These are phyloP conservation scores for Metschnikowia picachoensis DNA, from an alignment of 805 yeast species.

Conservation along the genomic window DNA sequence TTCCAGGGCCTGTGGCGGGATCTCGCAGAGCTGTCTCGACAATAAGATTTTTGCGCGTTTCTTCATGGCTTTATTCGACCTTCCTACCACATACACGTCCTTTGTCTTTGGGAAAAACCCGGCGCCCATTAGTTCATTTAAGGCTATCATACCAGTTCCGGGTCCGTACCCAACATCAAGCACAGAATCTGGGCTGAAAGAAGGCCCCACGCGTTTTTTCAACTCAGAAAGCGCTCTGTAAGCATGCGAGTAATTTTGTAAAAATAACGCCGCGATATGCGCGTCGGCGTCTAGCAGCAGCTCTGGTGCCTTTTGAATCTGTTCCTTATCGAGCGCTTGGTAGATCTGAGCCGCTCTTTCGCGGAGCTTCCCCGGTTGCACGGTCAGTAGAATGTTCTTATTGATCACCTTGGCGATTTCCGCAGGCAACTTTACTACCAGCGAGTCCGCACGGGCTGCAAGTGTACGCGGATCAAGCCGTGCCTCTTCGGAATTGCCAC, in stretches of 20 bases:
- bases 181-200: constrained; percentile 62
- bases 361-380: constrained; percentile 61
- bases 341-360: constrained; percentile 57
- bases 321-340: constrained; percentile 47
- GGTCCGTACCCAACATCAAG: constrained; percentile 89
- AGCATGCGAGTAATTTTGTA: constrained; percentile 74
- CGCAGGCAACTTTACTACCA: constrained; percentile 53
- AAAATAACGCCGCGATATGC: constrained; percentile 72
- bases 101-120: constrained; percentile 58
- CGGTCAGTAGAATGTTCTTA: constrained; percentile 56
- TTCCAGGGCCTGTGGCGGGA: constrained; percentile 15
- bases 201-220: constrained; percentile 47
- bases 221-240: constrained; percentile 66
- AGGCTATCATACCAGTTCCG: constrained; percentile 83
- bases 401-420: constrained; percentile 55
- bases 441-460: constrained; percentile 50
- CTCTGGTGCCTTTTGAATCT: constrained; percentile 48
- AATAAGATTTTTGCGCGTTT: constrained; percentile 73
- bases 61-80: constrained; percentile 58
- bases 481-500: constrained; percentile 45
- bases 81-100: constrained; percentile 70
- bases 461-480: constrained; percentile 58
- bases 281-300: constrained; percentile 62
- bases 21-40: constrained; percentile 60
- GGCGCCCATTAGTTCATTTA: constrained; percentile 76